Evolutionary conservation across 495 filamentous ascomycete species (phyloP), one percentile per base, ranked within the genome.

Genomic region (Aspergillus mulundensis): DNA sequence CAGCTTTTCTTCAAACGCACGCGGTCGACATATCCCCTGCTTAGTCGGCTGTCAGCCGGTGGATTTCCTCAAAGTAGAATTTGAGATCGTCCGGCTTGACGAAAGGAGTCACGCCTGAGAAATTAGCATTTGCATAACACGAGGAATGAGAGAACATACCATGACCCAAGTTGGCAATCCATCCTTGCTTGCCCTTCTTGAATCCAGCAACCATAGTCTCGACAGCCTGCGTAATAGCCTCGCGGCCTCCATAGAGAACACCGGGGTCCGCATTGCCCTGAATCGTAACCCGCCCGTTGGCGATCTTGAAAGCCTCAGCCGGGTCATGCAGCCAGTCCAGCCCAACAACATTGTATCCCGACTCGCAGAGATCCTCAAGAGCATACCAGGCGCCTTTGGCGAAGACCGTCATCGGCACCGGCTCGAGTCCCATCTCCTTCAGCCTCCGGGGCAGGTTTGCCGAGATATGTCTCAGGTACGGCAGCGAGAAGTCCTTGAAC

Each of bases 331-430:
- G 82, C 94, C 94, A 98, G 70, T 98, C 94, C 53, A 98, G 77
- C 21, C 95, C 88, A 48, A 98, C 86, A 28, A 96, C 89, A 59
- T 97, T 84, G 73, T 97, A 98, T 12, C 90, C 91, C 19, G 90
- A 84, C 61, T 89, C 76, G 70, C 92, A 96, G 14, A 92, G 80
- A 12, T 88, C 84, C 59, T 96, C 90, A 28, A 98, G 76, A 4
- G 90, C 91, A 70, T 93, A 95, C 89, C 94, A 96, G n/a, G 94
- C 92, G 4, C 94, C 94, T 75, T 98, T 98, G n/a, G 94, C 91
- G 70, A 98, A 98, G 15, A 97, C 90, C n/a, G 90, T 94, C 94
- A 98, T 97, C 1, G 94, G 94, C 2, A 97, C 95, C 5, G 74
- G 77, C 53, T 91, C 87, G 43, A 91, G 65, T 0, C 83, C 84